Percentiles rank a stretch among this genome's conserved stretches.
These are phyloP conservation scores for Aspergillus proliferans DNA, from an alignment of 2,329 filamentous ascomycete species.

Conservation along the genomic window DNA sequence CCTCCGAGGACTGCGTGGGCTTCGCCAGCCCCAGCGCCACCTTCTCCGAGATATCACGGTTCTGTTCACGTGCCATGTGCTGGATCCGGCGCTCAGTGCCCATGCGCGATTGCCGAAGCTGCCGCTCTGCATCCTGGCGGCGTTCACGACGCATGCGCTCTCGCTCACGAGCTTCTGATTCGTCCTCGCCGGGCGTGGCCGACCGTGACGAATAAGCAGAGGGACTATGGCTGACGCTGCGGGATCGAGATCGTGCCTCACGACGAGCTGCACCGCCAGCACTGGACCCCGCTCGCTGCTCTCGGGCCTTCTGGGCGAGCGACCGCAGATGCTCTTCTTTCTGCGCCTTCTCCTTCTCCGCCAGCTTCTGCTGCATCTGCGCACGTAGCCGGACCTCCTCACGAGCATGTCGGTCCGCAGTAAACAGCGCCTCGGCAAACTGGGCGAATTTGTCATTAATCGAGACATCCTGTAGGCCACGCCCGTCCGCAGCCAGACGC, in stretches of 20 bases:
- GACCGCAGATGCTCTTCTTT: constrained; percentile 89
- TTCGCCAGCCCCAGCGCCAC: constrained; percentile 91
- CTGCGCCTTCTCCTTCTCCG: constrained; percentile 90
- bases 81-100: constrained; percentile 86
- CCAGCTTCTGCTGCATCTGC: constrained; percentile 89
- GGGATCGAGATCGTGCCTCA: constrained; percentile 41
- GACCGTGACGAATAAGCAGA: constrained; percentile 41
- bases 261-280: constrained; percentile 32
- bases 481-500: constrained; percentile 84
- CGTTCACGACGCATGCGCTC: constrained; percentile 71
- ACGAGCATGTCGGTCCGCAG: constrained; percentile 86
- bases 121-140: constrained; percentile 75
- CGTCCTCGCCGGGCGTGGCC: constrained; percentile 53
- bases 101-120: constrained; percentile 91
- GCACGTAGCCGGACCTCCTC: constrained; percentile 92
- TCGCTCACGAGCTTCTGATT: constrained; percentile 66
- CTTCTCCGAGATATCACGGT: constrained; percentile 95
- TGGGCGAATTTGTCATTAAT: constrained; percentile 99
- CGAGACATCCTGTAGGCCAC: constrained; percentile 83
- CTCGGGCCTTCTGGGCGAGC: constrained; percentile 84
- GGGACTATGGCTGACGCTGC: constrained; percentile 36
- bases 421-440: constrained; percentile 88
- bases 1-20: constrained; percentile 82
- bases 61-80: constrained; percentile 89
- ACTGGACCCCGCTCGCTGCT: constrained; percentile 58